Conservation (phyloP, 2,329 filamentous ascomycete genomes). For the Aspergillus calidoustus region DNA sequence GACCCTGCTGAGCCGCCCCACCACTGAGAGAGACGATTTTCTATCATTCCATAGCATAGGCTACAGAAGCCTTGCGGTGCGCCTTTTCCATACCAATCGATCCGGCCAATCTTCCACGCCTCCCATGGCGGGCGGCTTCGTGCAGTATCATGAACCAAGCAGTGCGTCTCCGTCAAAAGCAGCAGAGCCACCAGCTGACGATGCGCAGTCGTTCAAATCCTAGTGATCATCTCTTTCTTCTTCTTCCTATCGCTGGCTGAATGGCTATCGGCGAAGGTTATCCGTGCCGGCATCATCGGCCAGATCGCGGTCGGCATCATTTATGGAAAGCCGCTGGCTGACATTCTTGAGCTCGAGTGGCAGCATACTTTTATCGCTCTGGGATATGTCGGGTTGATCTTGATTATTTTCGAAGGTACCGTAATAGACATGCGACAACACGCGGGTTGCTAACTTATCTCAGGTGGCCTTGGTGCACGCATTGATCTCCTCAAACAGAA, state of each 20-base stretch:
- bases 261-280: slow-evolving; percentile 47
- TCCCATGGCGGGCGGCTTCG: not conserved
- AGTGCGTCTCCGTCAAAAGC: not conserved
- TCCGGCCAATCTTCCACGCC: not conserved
- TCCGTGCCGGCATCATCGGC: slow-evolving; percentile 53
- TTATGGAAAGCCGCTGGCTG: slow-evolving; percentile 51
- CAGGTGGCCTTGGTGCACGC: slow-evolving; percentile 52
- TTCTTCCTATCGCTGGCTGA: slow-evolving; percentile 49
- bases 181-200: not conserved
- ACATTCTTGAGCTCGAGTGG: slow-evolving; percentile 50
- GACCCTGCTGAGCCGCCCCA: not conserved
- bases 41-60: not conserved
- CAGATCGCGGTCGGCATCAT: slow-evolving; percentile 54
- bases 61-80: not conserved
- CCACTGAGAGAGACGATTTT: not conserved
- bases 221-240: slow-evolving; percentile 53
- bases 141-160: not conserved
- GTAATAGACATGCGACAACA: not conserved
- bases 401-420: slow-evolving; percentile 55
- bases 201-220: slow-evolving; percentile 44
- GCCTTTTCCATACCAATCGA: not conserved
- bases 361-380: slow-evolving; percentile 53
- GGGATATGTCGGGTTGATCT: slow-evolving; percentile 55
- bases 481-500: slow-evolving; percentile 54
- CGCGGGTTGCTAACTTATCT: slow-evolving; percentile 8